Percentiles rank a stretch among this genome's conserved stretches.
These are phyloP conservation scores for Cladosporium sp. DNA, from an alignment of 2,329 filamentous ascomycete species.

Conservation along the genomic window DNA sequence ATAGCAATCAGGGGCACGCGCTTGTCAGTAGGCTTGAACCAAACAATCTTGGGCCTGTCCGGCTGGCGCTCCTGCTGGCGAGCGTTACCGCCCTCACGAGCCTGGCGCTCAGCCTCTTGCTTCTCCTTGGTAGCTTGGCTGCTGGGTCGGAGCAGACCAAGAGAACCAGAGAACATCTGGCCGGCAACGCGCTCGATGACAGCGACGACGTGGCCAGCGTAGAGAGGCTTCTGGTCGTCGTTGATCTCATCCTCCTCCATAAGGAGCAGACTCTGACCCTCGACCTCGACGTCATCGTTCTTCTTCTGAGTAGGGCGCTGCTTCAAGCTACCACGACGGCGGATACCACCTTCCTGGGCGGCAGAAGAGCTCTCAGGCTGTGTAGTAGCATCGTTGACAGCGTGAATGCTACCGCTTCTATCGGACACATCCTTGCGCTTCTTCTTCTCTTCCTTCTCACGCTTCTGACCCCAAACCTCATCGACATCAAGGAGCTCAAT, in stretches of 20 bases:
- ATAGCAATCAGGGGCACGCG: constrained; percentile 97
- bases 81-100: constrained; percentile 75
- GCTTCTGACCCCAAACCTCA: constrained; percentile 98
- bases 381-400: constrained; percentile 60
- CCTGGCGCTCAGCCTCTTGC: constrained; percentile 93
- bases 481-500: constrained; percentile 96
- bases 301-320: constrained; percentile 99
- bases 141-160: constrained; percentile 90
- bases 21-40: constrained; percentile 99
- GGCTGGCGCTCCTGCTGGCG: constrained; percentile 80
- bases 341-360: constrained; percentile 77
- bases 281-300: constrained; percentile 98
- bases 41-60: constrained; percentile 99
- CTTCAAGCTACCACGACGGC: constrained; percentile 89
- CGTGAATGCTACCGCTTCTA: constrained; percentile 72
- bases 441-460: constrained; percentile 99
- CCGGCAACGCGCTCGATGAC: constrained; percentile 96
- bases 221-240: constrained; percentile 95
- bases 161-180: constrained; percentile 96
- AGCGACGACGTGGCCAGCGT: constrained; percentile 94
- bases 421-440: constrained; percentile 99
- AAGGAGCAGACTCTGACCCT: constrained; percentile 92
- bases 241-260: constrained; percentile 99
- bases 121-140: constrained; percentile 99
- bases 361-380: constrained; percentile 62